phyloP scores from a whole-genome alignment of 2,329 filamentous ascomycete species.

The Colletotrichum scovillei region DNA sequence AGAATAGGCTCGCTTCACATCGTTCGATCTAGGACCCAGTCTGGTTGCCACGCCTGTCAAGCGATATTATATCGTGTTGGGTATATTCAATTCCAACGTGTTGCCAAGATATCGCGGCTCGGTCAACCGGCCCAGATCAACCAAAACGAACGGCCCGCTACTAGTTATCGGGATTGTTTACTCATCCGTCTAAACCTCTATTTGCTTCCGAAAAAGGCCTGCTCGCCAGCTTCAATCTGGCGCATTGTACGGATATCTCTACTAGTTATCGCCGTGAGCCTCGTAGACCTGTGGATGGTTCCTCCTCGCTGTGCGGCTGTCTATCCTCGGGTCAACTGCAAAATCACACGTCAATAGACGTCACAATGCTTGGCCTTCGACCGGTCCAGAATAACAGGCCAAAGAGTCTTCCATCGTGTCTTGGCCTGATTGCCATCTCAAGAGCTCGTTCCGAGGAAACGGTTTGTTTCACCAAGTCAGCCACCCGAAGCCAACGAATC shows the following conservation, averaged over 20 bases:
- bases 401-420: not conserved
- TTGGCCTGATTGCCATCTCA: not conserved
- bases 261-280: not conserved
- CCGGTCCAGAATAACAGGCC: not conserved
- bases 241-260: not conserved
- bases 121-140: not conserved
- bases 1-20: constrained; percentile 18
- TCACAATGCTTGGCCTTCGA: constrained; percentile 5
- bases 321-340: not conserved
- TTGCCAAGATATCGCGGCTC: not conserved
- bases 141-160: not conserved
- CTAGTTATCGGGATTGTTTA: not conserved
- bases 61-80: constrained; percentile 19
- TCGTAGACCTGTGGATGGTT: not conserved
- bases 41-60: constrained; percentile 11
- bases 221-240: not conserved
- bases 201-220: not conserved
- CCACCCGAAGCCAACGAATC: constrained; percentile 5
- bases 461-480: constrained; percentile 24
- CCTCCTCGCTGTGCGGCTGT: not conserved
- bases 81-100: constrained; percentile 4
- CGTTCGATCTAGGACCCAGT: constrained; percentile 14
- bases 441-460: not conserved
- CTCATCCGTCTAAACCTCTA: not conserved
- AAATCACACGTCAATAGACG: not conserved